These are phyloP conservation scores for Malassezia cuniculi DNA, from an alignment of 1,284 basidiomycete species.

Conservation along the genomic window DNA sequence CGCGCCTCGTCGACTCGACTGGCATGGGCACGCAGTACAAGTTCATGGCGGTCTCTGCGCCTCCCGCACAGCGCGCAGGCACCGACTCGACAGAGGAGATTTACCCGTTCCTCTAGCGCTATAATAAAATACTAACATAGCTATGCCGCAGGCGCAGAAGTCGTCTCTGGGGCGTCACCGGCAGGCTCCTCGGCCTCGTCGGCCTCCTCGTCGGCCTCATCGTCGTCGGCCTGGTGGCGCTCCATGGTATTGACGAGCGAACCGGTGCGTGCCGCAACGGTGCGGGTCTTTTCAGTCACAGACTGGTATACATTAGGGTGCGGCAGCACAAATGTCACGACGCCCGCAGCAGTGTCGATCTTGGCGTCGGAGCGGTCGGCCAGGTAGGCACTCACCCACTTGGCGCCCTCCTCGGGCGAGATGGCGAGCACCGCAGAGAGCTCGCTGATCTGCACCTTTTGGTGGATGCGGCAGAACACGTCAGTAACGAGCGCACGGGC, in stretches of 20 bases:
- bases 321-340: conserved; percentile 85
- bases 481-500: conserved; percentile 89
- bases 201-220: conserved; percentile 4
- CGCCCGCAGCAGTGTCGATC: conserved; percentile 90
- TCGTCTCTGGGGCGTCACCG: too few relatives aligned
- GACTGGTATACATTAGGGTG: conserved; percentile 81
- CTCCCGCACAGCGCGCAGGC: not conserved
- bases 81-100: conserved; percentile 3
- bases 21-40: conserved; percentile 55
- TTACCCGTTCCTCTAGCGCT: conserved; percentile 11
- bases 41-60: conserved; percentile 42
- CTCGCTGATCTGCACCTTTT: conserved; percentile 89
- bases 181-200: conserved; percentile 1
- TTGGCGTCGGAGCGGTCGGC: conserved; percentile 93
- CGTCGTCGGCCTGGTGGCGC: conserved; percentile 42
- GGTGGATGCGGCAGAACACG: conserved; percentile 93
- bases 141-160: too few relatives aligned
- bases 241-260: conserved; percentile 74
- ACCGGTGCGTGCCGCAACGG: conserved; percentile 77
- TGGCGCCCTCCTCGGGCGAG: conserved; percentile 83
- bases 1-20: conserved; percentile 49
- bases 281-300: conserved; percentile 89
- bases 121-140: too few relatives aligned
- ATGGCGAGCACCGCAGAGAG: conserved; percentile 84
- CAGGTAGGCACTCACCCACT: conserved; percentile 98